Evolutionary conservation across 129 eudicot species (phyloP).

Genomic region (Rutidosis leptorrhynchoides): DNA sequence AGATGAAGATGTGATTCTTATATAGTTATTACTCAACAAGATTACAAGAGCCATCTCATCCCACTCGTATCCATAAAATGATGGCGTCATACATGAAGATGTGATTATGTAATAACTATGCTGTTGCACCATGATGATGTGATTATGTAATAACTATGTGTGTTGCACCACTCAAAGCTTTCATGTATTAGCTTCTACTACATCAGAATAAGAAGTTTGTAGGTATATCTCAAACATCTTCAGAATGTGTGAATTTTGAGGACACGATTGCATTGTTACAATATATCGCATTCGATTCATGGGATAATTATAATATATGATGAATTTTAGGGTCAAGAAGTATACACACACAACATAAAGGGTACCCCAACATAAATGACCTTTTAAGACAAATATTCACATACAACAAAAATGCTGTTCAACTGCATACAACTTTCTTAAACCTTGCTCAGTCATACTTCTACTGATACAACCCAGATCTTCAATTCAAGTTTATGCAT

Average conservation of each 20-base stretch:
- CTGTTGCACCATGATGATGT: conserved; percentile 3
- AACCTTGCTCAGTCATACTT: conserved; percentile 5
- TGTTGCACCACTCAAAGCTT: conserved; percentile 7
- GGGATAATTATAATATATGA: background rate
- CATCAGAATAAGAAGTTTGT: conserved; percentile 25
- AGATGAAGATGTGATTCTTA: conserved; percentile 6
- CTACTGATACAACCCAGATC: conserved; percentile 18
- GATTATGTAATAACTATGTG: background rate
- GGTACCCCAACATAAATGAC: background rate
- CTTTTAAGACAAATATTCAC: background rate
- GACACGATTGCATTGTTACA: conserved; percentile 12
- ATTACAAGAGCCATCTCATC: conserved; percentile 5
- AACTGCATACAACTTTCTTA: background rate
- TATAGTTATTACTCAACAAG: conserved; percentile 10
- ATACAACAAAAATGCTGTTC: background rate
- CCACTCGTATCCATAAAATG: conserved; percentile 18
- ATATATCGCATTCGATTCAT: background rate
- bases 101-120: background rate
- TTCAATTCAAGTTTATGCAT: conserved; percentile 9
- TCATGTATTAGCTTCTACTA: conserved; percentile 8
- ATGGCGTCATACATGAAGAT: conserved; percentile 6
- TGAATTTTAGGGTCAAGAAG: background rate
- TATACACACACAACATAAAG: background rate
- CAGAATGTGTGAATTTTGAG: background rate
- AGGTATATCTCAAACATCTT: background rate